Evolutionary conservation across 176 grass and related monocot genomes (phyloP).

Genomic region (Zoysia pacifica): DNA sequence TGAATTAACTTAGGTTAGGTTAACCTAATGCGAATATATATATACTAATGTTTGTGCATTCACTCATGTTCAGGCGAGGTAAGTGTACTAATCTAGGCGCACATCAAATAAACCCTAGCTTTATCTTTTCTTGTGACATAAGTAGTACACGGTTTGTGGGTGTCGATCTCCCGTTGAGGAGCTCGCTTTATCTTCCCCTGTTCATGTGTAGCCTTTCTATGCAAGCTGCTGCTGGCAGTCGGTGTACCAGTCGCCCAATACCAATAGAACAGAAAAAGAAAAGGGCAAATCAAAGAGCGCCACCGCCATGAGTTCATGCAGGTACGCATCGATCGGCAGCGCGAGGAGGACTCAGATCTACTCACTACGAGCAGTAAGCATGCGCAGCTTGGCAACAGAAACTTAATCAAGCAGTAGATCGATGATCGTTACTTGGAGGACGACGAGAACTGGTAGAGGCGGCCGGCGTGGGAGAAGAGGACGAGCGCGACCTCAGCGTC

Average conservation of each 20-base stretch:
- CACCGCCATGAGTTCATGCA: conserved; percentile 46
- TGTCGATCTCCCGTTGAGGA: conserved; percentile 14
- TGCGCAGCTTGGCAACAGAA: background rate
- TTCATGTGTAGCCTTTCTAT: conserved; percentile 27
- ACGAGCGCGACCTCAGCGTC: conserved; percentile 76
- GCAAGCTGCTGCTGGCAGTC: background rate
- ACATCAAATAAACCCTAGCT: conserved; percentile 47
- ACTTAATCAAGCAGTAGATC: background rate
- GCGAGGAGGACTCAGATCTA: conserved; percentile 22
- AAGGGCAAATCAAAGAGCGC: background rate
- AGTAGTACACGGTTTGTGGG: background rate
- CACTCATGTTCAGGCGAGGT: background rate
- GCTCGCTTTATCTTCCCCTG: background rate
- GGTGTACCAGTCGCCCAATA: conserved; percentile 15
- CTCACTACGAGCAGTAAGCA: background rate
- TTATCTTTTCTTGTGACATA: background rate
- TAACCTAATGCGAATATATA: background rate
- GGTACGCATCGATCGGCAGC: background rate
- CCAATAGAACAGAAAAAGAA: conserved; percentile 39
- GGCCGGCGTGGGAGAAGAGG: conserved; percentile 76
- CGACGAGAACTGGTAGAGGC: conserved; percentile 73
- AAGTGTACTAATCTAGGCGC: background rate
- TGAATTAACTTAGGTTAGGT: background rate
- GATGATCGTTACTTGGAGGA: conserved; percentile 40
- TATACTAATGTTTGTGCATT: background rate